Evolutionary conservation across 441 rosid genomes (phyloP), one percentile per base, ranked within the genome.

Genomic region (Erodium chrysanthum): DNA sequence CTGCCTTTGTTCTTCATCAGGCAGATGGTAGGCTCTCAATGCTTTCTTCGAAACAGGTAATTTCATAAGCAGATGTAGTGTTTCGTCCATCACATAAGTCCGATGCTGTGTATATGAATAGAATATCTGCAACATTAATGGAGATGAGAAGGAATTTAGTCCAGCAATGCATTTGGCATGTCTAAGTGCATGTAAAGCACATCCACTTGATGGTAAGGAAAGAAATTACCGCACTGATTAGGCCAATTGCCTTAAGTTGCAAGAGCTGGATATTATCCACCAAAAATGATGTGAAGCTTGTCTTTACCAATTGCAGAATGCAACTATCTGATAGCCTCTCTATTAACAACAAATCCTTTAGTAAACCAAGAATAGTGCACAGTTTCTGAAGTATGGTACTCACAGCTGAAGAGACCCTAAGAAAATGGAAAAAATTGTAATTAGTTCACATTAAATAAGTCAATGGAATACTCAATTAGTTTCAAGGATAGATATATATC

Each of bases 1-100:
- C 81, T 95, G 99, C 79, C 88, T 88, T 73, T 95, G 97, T 75
- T 95, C 99, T 82, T 95, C 99, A 81, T 92, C 98, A 64, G 97
- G 98, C 15, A 95, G 88, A 74, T 79, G 96, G 87, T 92, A 90
- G 9, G 98, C 75, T 77, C 98, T 86, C 69, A 80, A 67, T 1
- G 86, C 96, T 71, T 97, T 86, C 81, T 85, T 92, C n/a, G 98
- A 87, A 76, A 77, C 77, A 61, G 98, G 98, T 69, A 95, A 77
- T 83, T 90, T 95, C 96, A 89, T 88, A 18, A 95, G 85, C 71
- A 95, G 79, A 72, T 88, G 99, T 75, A 86, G 84, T 67, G 86
- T 73, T 83, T 95, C 99, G 68, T 95, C 99, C 64, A 95, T 75
- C 72, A 95, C 79, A 80, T 92, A 89, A 0, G 84, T 73, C 42